Percentiles rank a stretch among this genome's conserved stretches.
phyloP scores from a whole-genome alignment of 768 basidiomycete genomes.

The Harrya chromipes region DNA sequence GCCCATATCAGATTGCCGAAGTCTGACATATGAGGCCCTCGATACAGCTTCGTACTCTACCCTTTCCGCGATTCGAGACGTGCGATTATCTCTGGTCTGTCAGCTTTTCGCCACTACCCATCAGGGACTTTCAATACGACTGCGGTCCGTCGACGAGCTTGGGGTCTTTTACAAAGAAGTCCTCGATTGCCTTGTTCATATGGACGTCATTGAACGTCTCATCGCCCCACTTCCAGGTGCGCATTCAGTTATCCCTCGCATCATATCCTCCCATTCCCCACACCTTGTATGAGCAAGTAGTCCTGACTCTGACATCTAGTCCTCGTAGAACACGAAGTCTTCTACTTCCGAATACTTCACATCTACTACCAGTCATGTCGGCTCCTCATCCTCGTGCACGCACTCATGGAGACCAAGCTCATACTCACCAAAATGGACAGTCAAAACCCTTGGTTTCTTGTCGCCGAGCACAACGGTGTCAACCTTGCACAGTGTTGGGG shows the following conservation, averaged over 20 bases:
- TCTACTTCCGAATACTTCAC: conserved; percentile 41
- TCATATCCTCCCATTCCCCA: neutral
- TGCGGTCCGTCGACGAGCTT: conserved; percentile 26
- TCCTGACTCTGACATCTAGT: conserved; percentile 34
- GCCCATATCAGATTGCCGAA: conserved; percentile 36
- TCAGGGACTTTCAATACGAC: conserved; percentile 30
- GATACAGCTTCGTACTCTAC: conserved; percentile 24
- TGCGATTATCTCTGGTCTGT: conserved; percentile 36
- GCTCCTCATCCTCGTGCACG: conserved; percentile 37
- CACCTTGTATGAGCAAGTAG: neutral
- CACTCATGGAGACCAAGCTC: conserved; percentile 27
- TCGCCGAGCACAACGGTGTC: conserved; percentile 32
- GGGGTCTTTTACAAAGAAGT: conserved; percentile 35
- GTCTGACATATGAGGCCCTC: conserved; percentile 30
- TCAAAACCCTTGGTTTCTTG: conserved; percentile 31
- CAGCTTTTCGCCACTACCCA: conserved; percentile 35
- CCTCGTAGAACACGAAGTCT: conserved; percentile 39
- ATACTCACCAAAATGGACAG: conserved; percentile 15
- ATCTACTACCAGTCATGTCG: conserved; percentile 41
- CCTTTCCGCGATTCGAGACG: conserved; percentile 28
- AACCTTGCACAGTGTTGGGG: conserved; percentile 37
- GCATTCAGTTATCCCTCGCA: conserved; percentile 1
- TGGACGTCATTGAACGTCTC: conserved; percentile 38
- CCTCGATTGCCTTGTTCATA: conserved; percentile 28
- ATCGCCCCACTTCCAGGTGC: conserved; percentile 38